These are phyloP conservation scores for Colletotrichum sp. DNA, from an alignment of 2,329 filamentous ascomycete species.

Conservation along the genomic window DNA sequence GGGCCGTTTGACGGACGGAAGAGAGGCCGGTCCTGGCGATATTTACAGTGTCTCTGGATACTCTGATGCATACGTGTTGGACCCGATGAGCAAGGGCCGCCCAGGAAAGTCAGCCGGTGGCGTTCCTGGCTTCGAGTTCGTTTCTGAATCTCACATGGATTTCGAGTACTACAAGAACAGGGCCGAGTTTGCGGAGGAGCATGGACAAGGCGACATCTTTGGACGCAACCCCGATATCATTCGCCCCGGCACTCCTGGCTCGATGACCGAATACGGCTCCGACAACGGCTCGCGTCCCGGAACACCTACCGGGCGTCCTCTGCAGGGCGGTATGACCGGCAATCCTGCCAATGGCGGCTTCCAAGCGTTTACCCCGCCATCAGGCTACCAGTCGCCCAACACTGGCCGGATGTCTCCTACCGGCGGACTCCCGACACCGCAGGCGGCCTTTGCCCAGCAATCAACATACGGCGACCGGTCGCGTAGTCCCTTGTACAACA, in stretches of 20 bases:
- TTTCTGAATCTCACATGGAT: slow-evolving; percentile 84
- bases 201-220: slow-evolving; percentile 77
- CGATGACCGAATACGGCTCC: slow-evolving; percentile 45
- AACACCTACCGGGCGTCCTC: slow-evolving; percentile 50
- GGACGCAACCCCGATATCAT: slow-evolving; percentile 64
- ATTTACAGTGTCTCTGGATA: slow-evolving; percentile 71
- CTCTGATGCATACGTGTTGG: slow-evolving; percentile 81
- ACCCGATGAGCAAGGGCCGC: slow-evolving; percentile 71
- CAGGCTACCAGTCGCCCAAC: slow-evolving; percentile 25
- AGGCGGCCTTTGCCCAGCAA: slow-evolving; percentile 17
- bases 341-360: slow-evolving; percentile 22
- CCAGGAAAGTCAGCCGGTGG: slow-evolving; percentile 49
- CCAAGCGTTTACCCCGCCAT: slow-evolving; percentile 16
- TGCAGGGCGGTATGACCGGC: slow-evolving; percentile 30
- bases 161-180: slow-evolving; percentile 93
- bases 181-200: slow-evolving; percentile 84
- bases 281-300: slow-evolving; percentile 53
- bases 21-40: slow-evolving; percentile 62
- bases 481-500: slow-evolving; percentile 53
- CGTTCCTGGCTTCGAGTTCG: slow-evolving; percentile 84
- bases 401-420: slow-evolving; percentile 16
- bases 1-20: slow-evolving; percentile 75
- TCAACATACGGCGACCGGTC: slow-evolving; percentile 27
- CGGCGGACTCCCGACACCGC: not conserved
- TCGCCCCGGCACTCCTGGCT: slow-evolving; percentile 67